Percentiles rank a stretch among this genome's conserved stretches.
Conservation (phyloP, 2,329 filamentous ascomycete species). For the Hymenoscyphus albidus region DNA sequence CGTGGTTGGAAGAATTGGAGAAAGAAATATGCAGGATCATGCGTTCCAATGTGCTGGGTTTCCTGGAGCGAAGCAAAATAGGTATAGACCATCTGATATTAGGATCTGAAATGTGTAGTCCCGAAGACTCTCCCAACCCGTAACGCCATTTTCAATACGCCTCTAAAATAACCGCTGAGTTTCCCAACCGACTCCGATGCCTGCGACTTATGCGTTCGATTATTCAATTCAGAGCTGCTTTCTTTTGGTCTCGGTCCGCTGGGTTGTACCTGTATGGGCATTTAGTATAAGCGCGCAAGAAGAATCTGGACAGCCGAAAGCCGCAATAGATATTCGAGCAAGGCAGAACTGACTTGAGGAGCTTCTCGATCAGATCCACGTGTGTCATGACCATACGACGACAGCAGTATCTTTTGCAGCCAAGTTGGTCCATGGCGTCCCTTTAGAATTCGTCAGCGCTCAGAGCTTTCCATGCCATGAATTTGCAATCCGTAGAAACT, state of each 20-base stretch:
- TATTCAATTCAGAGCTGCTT: conserved; percentile 33
- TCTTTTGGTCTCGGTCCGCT: conserved; percentile 44
- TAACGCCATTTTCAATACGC: conserved; percentile 27
- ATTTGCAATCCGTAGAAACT: conserved; percentile 33
- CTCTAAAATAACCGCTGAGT: conserved; percentile 19
- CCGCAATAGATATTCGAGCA: neutral
- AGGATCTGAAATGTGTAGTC: conserved; percentile 14
- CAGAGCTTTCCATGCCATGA: neutral
- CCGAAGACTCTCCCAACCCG: conserved; percentile 16
- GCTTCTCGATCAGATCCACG: conserved; percentile 97
- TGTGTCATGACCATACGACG: conserved; percentile 99
- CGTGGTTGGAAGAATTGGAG: conserved; percentile 2
- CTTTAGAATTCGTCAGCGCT: conserved; percentile 44
- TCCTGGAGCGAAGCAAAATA: conserved; percentile 4
- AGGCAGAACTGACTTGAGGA: conserved; percentile 66
- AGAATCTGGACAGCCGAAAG: neutral
- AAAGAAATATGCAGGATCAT: conserved; percentile 13
- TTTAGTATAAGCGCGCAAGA: neutral
- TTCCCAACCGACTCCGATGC: conserved; percentile 24
- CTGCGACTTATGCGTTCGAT: conserved; percentile 16
- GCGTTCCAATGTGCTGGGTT: conserved; percentile 19
- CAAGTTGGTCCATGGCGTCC: conserved; percentile 92
- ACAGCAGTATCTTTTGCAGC: conserved; percentile 95
- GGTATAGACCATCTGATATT: conserved; percentile 22
- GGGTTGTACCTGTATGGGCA: conserved; percentile 43